These are phyloP conservation scores for Syzygium oleosum DNA, from an alignment of 345 rosid species.

Conservation along the genomic window DNA sequence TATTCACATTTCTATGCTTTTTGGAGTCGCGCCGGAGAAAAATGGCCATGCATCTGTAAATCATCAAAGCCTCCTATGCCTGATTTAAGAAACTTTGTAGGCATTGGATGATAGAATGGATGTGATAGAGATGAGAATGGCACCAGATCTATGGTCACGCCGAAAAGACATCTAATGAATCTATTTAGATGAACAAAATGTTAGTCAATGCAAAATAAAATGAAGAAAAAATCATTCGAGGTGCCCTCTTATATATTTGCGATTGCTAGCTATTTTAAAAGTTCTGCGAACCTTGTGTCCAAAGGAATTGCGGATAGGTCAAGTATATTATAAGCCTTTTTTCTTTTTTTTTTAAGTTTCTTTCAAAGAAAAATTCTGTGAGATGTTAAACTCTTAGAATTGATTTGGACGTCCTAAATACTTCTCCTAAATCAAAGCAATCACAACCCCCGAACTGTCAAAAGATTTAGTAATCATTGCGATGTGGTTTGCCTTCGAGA, in stretches of 20 bases:
- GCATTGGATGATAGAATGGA: not conserved
- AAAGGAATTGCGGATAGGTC: accelerated
- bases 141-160: not conserved
- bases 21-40: not conserved
- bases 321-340: not conserved
- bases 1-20: not conserved
- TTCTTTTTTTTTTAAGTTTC: not conserved
- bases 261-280: not conserved
- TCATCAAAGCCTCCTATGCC: not conserved
- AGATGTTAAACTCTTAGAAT: not conserved
- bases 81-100: not conserved
- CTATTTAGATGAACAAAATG: not conserved
- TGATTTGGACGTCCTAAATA: not conserved
- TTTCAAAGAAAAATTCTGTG: not conserved
- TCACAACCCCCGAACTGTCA: not conserved
- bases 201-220: not conserved
- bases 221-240: not conserved
- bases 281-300: not conserved
- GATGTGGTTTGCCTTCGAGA: not conserved
- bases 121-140: not conserved
- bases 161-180: not conserved
- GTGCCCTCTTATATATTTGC: not conserved
- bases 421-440: not conserved
- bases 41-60: not conserved
- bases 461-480: not conserved